Percentiles rank a stretch among this genome's conserved stretches.
These are phyloP conservation scores for Geotrichum bryndzae DNA, from an alignment of 1,139 yeast genomes.

Conservation along the genomic window DNA sequence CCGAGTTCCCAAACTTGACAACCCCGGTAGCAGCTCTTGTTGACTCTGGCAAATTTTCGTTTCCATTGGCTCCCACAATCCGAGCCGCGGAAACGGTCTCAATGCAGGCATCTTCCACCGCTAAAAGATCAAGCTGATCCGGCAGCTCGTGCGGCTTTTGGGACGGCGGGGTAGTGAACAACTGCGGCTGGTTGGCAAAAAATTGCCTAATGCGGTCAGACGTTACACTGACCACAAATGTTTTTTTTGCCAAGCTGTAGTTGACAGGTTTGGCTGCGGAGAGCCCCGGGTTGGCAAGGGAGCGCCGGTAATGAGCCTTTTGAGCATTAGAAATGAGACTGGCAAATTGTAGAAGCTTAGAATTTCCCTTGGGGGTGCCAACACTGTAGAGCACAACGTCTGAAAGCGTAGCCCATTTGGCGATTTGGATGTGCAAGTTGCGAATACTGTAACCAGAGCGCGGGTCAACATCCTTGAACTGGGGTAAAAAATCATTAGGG, in stretches of 20 bases:
- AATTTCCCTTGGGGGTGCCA: background rate
- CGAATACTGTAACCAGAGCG: slow-evolving; percentile 62
- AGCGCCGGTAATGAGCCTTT: background rate
- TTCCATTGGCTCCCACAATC: background rate
- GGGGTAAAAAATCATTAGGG: slow-evolving; percentile 1
- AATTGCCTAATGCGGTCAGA: background rate
- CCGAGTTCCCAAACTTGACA: background rate
- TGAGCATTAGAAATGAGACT: background rate
- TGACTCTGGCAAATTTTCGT: background rate
- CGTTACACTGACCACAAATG: background rate
- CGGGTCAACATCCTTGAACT: slow-evolving; percentile 42
- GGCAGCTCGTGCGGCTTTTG: background rate
- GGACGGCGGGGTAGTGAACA: background rate
- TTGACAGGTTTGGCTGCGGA: background rate
- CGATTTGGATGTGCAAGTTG: slow-evolving; percentile 69
- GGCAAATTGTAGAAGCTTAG: background rate
- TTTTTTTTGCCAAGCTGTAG: background rate
- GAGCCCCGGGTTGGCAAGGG: background rate
- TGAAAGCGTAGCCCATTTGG: slow-evolving; percentile 59
- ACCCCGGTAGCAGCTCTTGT: background rate
- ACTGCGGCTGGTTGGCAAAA: background rate
- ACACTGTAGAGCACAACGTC: slow-evolving; percentile 56
- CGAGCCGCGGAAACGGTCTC: background rate
- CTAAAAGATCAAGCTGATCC: background rate
- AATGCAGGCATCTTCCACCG: background rate